Conservation (phyloP, 805 yeast species). For the Myxozyma monticola region DNA sequence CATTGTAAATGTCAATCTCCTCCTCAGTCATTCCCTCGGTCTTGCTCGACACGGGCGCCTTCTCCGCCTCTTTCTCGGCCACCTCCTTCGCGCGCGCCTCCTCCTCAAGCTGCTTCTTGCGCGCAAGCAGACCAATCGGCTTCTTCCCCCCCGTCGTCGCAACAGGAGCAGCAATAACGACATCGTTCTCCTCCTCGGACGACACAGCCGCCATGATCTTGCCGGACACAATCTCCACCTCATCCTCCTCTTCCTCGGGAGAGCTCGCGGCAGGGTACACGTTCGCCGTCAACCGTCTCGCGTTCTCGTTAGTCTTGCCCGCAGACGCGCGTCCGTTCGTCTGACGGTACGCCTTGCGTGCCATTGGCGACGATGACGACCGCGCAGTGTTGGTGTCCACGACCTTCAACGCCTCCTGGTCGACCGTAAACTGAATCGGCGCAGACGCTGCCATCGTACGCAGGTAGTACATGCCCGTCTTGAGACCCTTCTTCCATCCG, state of each 20-base stretch:
- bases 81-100: conserved; percentile 37
- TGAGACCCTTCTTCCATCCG: conserved; percentile 97
- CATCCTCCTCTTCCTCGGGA: not conserved
- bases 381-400: conserved; percentile 24
- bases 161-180: not conserved
- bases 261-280: not conserved
- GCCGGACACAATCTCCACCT: not conserved
- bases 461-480: conserved; percentile 97
- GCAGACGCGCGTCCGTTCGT: conserved; percentile 13
- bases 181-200: conserved; percentile 8
- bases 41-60: conserved; percentile 8
- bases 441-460: conserved; percentile 97
- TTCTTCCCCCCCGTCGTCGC: not conserved
- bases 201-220: not conserved
- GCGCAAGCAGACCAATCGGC: conserved; percentile 6
- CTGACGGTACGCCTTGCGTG: conserved; percentile 16
- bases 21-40: conserved; percentile 48
- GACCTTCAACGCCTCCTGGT: conserved; percentile 46
- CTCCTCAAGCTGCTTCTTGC: conserved; percentile 4
- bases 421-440: conserved; percentile 89
- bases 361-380: not conserved
- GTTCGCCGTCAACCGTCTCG: conserved; percentile 1
- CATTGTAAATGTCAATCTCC: conserved; percentile 76
- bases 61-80: conserved; percentile 9
- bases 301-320: not conserved